These are phyloP conservation scores for Suillus paluster DNA, from an alignment of 768 basidiomycete genomes.

Conservation along the genomic window DNA sequence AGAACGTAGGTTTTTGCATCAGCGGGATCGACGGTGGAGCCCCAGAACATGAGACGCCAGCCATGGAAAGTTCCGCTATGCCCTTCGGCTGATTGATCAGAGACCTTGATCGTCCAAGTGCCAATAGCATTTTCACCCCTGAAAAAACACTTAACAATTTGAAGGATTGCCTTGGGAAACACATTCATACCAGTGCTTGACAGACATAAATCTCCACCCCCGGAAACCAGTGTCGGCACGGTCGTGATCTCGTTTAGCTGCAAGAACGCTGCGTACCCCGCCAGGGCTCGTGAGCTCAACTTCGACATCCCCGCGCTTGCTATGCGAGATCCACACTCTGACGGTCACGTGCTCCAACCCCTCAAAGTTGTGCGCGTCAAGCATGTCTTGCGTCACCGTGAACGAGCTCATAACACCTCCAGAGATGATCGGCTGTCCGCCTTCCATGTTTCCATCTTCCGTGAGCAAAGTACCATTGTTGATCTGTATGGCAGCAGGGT, in stretches of 20 bases:
- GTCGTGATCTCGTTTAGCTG: constrained; percentile 71
- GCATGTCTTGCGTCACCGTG: constrained; percentile 65
- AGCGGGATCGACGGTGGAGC: constrained; percentile 75
- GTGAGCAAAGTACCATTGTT: constrained; percentile 58
- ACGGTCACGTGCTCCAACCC: constrained; percentile 90
- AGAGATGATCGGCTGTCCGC: constrained; percentile 66
- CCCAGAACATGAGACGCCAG: constrained; percentile 95
- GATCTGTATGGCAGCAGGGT: constrained; percentile 72
- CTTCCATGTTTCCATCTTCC: constrained; percentile 51
- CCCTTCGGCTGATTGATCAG: constrained; percentile 68
- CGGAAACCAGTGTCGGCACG: constrained; percentile 68
- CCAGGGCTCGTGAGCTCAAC: constrained; percentile 86
- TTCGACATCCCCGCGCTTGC: constrained; percentile 88
- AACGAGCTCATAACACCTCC: constrained; percentile 70
- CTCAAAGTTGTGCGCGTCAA: constrained; percentile 81
- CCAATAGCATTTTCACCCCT: constrained; percentile 96
- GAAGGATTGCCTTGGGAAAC: constrained; percentile 1
- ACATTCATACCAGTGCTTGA: constrained; percentile 87
- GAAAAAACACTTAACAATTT: constrained; percentile 19
- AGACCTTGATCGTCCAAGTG: constrained; percentile 87
- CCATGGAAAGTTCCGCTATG: constrained; percentile 77
- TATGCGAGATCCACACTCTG: constrained; percentile 91
- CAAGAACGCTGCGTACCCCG: constrained; percentile 85
- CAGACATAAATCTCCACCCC: constrained; percentile 98
- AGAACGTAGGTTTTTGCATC: constrained; percentile 67